Conservation (phyloP, 2,329 filamentous ascomycete species). For the Sporothrix brasiliensis region DNA sequence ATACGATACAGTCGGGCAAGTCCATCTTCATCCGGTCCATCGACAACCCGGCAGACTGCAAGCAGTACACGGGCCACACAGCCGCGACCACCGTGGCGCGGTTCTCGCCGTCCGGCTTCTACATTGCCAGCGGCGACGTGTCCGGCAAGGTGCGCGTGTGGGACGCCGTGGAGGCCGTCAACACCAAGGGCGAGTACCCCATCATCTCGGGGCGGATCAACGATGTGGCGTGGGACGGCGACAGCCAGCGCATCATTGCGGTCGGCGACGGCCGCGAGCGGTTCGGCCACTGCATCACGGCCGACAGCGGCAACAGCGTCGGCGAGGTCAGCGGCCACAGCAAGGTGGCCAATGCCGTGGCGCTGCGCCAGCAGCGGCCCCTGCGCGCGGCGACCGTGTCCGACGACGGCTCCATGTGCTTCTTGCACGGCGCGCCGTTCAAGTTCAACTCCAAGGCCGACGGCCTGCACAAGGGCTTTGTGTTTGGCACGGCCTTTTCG, state of each 20-base stretch:
- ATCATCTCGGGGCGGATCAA: constrained; percentile 96
- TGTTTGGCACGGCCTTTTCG: constrained; percentile 85
- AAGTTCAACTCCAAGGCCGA: constrained; percentile 87
- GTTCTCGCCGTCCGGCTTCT: constrained; percentile 93
- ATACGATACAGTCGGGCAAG: constrained; percentile 78
- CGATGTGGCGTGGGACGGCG: constrained; percentile 95
- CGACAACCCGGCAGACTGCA: constrained; percentile 80
- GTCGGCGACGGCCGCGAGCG: constrained; percentile 94
- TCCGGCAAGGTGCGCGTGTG: constrained; percentile 86
- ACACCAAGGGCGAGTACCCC: constrained; percentile 89
- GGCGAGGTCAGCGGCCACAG: constrained; percentile 93
- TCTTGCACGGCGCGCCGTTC: constrained; percentile 92
- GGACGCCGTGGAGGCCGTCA: constrained; percentile 83
- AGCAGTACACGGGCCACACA: constrained; percentile 92
- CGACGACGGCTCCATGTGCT: constrained; percentile 87
- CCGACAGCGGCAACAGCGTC: constrained; percentile 93
- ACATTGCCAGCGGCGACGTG: constrained; percentile 87
- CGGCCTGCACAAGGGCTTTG: constrained; percentile 82
- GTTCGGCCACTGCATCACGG: constrained; percentile 91
- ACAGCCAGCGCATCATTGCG: constrained; percentile 93
- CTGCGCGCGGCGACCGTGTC: constrained; percentile 87
- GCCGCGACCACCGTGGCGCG: constrained; percentile 86
- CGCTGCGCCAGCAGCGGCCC: constrained; percentile 87
- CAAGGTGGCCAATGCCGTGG: constrained; percentile 85
- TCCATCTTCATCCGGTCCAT: constrained; percentile 95